These are phyloP conservation scores for Gaertneriomyces semiglobifer DNA, from an alignment of 192 early-diverging fungal genomes.

Conservation along the genomic window DNA sequence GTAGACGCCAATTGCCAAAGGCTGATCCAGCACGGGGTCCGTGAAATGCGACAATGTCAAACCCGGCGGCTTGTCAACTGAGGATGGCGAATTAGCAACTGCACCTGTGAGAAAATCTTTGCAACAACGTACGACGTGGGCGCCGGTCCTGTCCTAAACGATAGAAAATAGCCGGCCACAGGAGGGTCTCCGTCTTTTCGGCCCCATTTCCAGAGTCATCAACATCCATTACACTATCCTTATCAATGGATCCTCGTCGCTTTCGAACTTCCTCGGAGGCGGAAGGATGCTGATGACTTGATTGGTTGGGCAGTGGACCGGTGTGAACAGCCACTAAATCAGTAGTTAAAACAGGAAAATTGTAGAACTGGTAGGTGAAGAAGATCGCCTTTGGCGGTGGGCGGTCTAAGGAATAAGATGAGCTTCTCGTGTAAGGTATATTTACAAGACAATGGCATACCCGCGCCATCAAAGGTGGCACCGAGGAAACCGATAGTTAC, in stretches of 20 bases:
- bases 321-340: constrained; percentile 35
- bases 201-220: too few relatives aligned
- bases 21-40: constrained; percentile 21
- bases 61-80: too few relatives aligned
- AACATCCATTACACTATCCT: too few relatives aligned
- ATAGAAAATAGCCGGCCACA: constrained; percentile 45
- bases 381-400: constrained; percentile 21
- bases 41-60: constrained; percentile 6
- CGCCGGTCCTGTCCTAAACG: constrained; percentile 1
- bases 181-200: not conserved
- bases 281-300: too few relatives aligned
- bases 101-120: not conserved
- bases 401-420: not conserved
- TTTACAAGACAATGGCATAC: not conserved
- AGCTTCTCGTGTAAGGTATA: not conserved
- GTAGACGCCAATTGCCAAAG: constrained; percentile 14
- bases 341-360: constrained; percentile 36
- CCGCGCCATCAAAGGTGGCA: constrained; percentile 19
- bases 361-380: constrained; percentile 51
- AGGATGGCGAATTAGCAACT: too few relatives aligned
- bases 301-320: constrained; percentile 17
- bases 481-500: constrained; percentile 36
- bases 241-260: too few relatives aligned
- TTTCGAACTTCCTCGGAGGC: too few relatives aligned
- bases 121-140: constrained; percentile 21